Evolutionary conservation across 2,329 filamentous ascomycete genomes (phyloP).

Genomic region (Cordyceps cateniannulata): DNA sequence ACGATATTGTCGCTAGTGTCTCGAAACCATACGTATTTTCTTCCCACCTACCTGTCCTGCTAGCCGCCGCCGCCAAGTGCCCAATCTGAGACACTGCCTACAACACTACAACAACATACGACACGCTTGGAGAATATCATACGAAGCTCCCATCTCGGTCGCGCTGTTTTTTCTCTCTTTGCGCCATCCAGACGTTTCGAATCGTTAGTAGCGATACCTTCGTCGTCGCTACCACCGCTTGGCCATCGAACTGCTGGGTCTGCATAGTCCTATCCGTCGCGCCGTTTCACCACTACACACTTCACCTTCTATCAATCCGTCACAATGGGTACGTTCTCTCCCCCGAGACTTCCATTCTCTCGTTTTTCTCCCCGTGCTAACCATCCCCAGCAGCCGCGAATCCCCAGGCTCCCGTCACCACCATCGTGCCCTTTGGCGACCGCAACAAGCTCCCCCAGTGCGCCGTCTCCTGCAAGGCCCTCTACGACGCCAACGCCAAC

Average conservation of each 20-base stretch:
- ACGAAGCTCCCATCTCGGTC: not conserved
- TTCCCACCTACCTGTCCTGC: not conserved
- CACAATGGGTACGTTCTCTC: conserved; percentile 4
- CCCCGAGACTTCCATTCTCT: too few relatives aligned
- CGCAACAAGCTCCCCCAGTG: conserved; percentile 50
- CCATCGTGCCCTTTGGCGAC: conserved; percentile 48
- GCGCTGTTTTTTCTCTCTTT: not conserved
- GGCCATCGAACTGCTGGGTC: too few relatives aligned
- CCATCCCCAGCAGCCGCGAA: not conserved
- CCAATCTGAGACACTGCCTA: conserved; percentile 5
- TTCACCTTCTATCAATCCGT: not conserved
- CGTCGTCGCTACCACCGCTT: not conserved
- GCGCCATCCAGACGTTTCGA: not conserved
- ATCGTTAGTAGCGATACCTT: not conserved
- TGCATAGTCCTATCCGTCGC: not conserved
- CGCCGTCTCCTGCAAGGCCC: conserved; percentile 49
- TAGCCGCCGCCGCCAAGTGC: not conserved
- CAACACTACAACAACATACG: conserved; percentile 5
- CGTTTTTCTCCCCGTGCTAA: not conserved
- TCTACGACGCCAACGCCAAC: conserved; percentile 63
- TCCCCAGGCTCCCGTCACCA: conserved; percentile 29
- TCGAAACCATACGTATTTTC: not conserved
- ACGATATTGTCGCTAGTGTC: not conserved
- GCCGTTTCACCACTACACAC: not conserved
- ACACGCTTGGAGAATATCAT: not conserved